Evolutionary conservation across 306 rosid species (phyloP), one percentile per base, ranked within the genome.

Genomic region (Lupinus albus): DNA sequence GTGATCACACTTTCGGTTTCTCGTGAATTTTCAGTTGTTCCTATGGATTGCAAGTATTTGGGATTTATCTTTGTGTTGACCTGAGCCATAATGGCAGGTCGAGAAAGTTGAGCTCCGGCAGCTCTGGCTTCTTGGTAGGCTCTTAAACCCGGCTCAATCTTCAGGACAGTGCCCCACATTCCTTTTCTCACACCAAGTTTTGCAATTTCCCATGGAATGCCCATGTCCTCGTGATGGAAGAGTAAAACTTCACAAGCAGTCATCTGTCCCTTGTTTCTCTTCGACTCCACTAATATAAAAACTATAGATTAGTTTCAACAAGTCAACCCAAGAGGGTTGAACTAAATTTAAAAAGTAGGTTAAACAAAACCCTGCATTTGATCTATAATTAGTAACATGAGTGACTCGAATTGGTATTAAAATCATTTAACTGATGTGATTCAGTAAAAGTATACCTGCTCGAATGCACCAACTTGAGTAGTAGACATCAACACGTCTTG

Each of bases 171-270:
- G 65, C 91, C 87, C 99, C 99, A 94, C 99, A 94, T 90, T 0
- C 99, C 99, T 68, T 90, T 89, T 46, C 84, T 79, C 2, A 94
- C 85, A 74, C 97, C 99, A 30, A 94, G 94, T 70, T 94, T 94
- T 6, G 97, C 97, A 63, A 94, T 77, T 78, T 94, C 99, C 99
- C 97, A 88, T 18, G 97, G 99, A 53, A 94, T 94, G 1, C 99
- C 99, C 99, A 94, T 94, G 78, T 90, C 99, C 79, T 94, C 99
- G 11, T 94, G 82, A 76, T 94, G 99, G 80, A 86, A 94, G 39
- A 94, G 89, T 28, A 88, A n/a, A 36, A 94, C 85, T 83, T 94
- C 99, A 56, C 97, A 91, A 14, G 97, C 86, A 41, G 85, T 88
- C 28, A 85, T 73, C 77, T 83, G 84, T 49, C 88, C 90, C 13